These are phyloP conservation scores for Chaetomium strumarium DNA, from an alignment of 2,329 filamentous ascomycete species.

Conservation along the genomic window DNA sequence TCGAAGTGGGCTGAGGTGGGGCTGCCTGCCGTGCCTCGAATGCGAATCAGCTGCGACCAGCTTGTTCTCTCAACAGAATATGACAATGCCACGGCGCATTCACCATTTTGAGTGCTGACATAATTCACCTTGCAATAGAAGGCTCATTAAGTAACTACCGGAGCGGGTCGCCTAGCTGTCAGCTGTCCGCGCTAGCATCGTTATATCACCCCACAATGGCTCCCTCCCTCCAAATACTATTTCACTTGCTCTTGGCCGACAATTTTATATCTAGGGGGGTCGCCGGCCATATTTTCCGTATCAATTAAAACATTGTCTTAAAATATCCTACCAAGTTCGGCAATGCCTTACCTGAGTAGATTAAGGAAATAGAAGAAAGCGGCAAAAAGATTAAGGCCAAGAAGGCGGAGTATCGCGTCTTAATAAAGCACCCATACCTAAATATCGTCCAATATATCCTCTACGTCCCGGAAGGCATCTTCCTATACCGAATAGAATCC, in stretches of 20 bases:
- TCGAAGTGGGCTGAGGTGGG: no score
- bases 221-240: neutral
- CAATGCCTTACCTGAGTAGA: neutral
- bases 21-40: no score
- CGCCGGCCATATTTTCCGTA: neutral
- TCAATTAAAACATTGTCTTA: neutral
- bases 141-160: no score
- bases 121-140: no score
- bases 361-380: neutral
- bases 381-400: neutral
- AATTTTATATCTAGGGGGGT: neutral
- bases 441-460: neutral
- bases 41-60: no score
- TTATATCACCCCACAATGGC: no score
- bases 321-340: neutral
- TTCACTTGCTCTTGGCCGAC: neutral
- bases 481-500: neutral
- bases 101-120: no score
- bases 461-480: neutral
- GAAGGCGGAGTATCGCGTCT: neutral
- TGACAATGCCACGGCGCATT: no score
- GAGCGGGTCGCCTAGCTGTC: no score
- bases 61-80: no score
- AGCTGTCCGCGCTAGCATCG: no score
- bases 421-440: neutral